Percentiles rank a stretch among this genome's conserved stretches.
phyloP scores from a whole-genome alignment of 1,284 basidiomycete genomes.

The Sanguinoderma infundibulare region DNA sequence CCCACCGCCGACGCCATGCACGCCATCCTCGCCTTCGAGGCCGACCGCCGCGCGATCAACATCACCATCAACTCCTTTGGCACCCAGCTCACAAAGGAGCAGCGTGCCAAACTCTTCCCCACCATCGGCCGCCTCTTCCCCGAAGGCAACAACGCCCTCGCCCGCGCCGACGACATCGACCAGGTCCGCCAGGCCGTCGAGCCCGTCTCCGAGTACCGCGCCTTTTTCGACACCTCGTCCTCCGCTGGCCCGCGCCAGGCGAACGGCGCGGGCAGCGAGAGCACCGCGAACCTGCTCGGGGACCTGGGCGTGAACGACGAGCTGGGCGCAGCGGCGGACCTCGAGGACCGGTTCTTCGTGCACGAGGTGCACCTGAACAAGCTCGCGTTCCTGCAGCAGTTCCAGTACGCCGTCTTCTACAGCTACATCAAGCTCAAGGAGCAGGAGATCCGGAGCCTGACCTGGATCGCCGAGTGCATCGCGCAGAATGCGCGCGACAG shows the following conservation, averaged over 20 bases:
- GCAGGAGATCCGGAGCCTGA: conserved; percentile 97
- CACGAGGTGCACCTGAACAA: conserved; percentile 95
- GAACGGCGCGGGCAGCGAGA: conserved; percentile 39
- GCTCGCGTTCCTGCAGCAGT: conserved; percentile 92
- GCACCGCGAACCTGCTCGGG: conserved; percentile 35
- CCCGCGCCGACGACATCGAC: conserved; percentile 94
- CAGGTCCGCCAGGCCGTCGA: conserved; percentile 92
- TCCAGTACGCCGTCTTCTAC: conserved; percentile 93
- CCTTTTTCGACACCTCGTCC: conserved; percentile 80
- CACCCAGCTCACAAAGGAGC: conserved; percentile 94
- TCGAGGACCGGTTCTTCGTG: conserved; percentile 97
- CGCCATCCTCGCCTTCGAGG: conserved; percentile 92
- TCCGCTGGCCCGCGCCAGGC: conserved; percentile 36
- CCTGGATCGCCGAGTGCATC: conserved; percentile 98
- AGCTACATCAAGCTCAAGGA: conserved; percentile 97
- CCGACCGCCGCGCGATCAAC: conserved; percentile 95
- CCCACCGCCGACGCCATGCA: conserved; percentile 93
- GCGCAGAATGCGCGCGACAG: conserved; percentile 93
- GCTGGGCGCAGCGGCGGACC: conserved; percentile 60
- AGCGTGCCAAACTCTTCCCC: conserved; percentile 95
- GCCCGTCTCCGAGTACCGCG: conserved; percentile 86
- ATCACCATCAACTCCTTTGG: conserved; percentile 99
- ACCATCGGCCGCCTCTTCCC: conserved; percentile 93
- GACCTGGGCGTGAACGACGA: conserved; percentile 31
- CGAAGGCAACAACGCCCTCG: conserved; percentile 93